A percentile compares a stretch with the other conserved stretches of the same genome.
phyloP scores from a whole-genome alignment of 345 rosid species.

The Eucalyptus marginata region DNA sequence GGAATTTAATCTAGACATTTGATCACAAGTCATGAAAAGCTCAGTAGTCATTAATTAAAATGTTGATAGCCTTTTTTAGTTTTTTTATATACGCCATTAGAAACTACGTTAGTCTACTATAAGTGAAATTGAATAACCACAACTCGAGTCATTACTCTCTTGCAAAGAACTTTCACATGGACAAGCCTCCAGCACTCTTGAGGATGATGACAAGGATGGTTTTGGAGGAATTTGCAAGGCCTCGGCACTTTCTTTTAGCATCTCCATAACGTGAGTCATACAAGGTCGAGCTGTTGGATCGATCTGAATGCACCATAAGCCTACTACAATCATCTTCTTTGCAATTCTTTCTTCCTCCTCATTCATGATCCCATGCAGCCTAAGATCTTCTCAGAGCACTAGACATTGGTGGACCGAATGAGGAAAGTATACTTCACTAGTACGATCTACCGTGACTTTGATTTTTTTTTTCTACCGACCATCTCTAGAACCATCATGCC shows the following conservation, averaged over 20 bases:
- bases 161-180: not conserved
- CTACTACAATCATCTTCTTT: not conserved
- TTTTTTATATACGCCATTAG: too few relatives aligned
- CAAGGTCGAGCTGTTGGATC: not conserved
- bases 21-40: too few relatives aligned
- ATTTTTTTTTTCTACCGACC: not conserved
- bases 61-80: too few relatives aligned
- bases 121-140: too few relatives aligned
- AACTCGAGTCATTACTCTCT: not conserved
- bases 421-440: not conserved
- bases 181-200: not conserved
- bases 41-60: too few relatives aligned
- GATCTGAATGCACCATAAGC: not conserved
- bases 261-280: not conserved
- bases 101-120: too few relatives aligned
- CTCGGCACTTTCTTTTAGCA: not conserved
- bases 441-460: not conserved
- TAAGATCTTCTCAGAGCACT: not conserved
- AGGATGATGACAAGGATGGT: not conserved
- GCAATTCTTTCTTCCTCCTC: not conserved
- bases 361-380: rapidly evolving
- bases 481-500: constrained; percentile 5
- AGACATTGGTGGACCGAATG: not conserved
- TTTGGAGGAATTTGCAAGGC: not conserved
- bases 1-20: too few relatives aligned